Base-by-base conservation (phyloP, 2,329 filamentous ascomycete species). In the Alternaria postmessia region DNA sequence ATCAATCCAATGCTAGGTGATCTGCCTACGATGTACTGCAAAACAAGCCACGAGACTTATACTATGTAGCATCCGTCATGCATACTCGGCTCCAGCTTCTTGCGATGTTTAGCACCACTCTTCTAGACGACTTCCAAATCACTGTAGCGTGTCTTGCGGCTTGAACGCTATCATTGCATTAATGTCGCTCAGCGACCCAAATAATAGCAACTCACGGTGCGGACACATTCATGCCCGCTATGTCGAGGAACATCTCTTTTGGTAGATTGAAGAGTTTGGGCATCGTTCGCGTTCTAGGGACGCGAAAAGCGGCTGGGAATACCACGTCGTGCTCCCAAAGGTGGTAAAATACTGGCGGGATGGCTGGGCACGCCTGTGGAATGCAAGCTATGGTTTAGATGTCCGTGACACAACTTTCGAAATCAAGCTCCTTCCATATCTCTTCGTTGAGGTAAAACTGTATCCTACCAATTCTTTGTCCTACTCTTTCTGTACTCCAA, bases 371-470 rank as follows among this genome's bases (percentile, higher is more conserved):
- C 0, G 24, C 20, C 20, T 18, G 18, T 24, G 11, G 12, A 4
- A 42, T 24, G 12, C 39, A 24, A 24, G 20, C 20, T 42, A 24
- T 49, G 7, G 16, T 5, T 49, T 32, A 49, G 11, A 26, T 20
- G 2, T 24, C 46, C 18, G 20, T 38, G 20, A 12, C 20, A 42
- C 3, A 20, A 6, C 12, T 24, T 24, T 20, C 22, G 1, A 36
- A 49, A 11, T 43, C 39, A 26, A 53, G 14, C 43, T 53, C 51
- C 28, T 42, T 53, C 18, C 18, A 43, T 18, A 53, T 43, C 24
- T 53, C 30, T 34, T 22, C 18, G 20, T 43, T 22, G 18, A 53
- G 39, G 5, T 43, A 43, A 8, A 53, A 43, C 39, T 53, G 51
- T 32, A 53, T 32, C 4, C 39, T 53, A 7, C 51, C 38, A 9